Evolutionary conservation across 257 asterid species (phyloP).

Genomic region (Nicotiana knightiana): DNA sequence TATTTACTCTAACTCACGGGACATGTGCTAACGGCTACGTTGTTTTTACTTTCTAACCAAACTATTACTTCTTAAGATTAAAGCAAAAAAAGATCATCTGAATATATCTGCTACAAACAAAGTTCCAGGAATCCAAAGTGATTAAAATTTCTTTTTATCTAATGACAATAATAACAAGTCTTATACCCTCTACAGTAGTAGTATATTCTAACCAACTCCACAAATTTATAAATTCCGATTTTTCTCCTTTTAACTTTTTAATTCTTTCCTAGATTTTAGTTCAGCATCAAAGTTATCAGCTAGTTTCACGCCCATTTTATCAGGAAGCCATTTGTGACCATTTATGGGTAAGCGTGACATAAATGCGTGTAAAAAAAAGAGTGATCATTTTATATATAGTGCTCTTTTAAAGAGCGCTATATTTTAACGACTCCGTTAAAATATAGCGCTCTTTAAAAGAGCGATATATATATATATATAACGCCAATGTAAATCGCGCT

Average conservation of each 20-base stretch:
- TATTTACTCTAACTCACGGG: background rate
- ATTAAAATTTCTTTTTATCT: background rate
- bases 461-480: too few relatives aligned
- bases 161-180: too few relatives aligned
- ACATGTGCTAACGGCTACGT: constrained; percentile 22
- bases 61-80: background rate
- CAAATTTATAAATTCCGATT: too few relatives aligned
- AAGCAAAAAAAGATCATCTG: background rate
- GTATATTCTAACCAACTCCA: too few relatives aligned
- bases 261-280: background rate
- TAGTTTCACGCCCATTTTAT: background rate
- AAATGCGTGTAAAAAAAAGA: too few relatives aligned
- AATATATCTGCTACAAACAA: background rate
- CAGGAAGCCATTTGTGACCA: background rate
- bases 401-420: too few relatives aligned
- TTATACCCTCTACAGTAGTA: too few relatives aligned
- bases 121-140: background rate
- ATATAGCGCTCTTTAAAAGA: too few relatives aligned
- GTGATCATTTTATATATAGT: too few relatives aligned
- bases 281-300: background rate
- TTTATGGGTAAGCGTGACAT: too few relatives aligned
- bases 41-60: background rate
- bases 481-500: too few relatives aligned
- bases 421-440: too few relatives aligned
- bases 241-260: background rate